Base-by-base conservation (phyloP, 73 alveolate species). In the Stentor coeruleus region DNA sequence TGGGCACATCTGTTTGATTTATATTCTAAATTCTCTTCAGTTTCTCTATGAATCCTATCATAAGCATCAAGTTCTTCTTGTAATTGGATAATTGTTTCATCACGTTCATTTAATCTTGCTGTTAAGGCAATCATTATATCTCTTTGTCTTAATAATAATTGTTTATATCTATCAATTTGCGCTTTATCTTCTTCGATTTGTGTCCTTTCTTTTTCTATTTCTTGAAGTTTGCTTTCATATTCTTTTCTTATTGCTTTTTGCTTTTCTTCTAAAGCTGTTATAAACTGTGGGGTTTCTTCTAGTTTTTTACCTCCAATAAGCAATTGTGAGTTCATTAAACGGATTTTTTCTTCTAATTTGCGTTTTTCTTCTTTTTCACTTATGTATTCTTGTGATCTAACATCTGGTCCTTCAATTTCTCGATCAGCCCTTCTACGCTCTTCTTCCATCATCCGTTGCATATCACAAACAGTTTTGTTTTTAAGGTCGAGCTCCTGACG, bases 81-180 rank as follows among this genome's bases (percentile, higher is more conserved):
- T 84, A 94, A 86, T 74, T 95, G 91, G 28, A 98, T 93, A 58
- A 98, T 98, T 55, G 98, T 89, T 82, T 98, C 99, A 86, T 98
- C 99, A 75, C 99, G 91, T 85, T 97, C 99, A 84, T 98, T 98
- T 59, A 98, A 92, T 84, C 99, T 88, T 60, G 93, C 93, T 1
- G 99, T 97, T 58, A 98, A 91, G 2, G 99, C 99, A 33, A 97
- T 95, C 99, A 98, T 98, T 42, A 97, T 98, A 93, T 98, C 99
- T 77, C 99, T 92, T 83, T 98, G 95, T 85, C 98, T 96, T 39
- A 97, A 80, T 60, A 98, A 90, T 42, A 98, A 92, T 85, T 98
- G 97, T 94, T 98, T 97, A 89, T 96, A 96, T 84, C 97, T 93
- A 81, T 97, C 99, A 73, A 93, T 97, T 82, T 97, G 94, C 4